These are phyloP conservation scores for Sarcocystis neurona DNA, from an alignment of 169 alveolate species.

Conservation along the genomic window DNA sequence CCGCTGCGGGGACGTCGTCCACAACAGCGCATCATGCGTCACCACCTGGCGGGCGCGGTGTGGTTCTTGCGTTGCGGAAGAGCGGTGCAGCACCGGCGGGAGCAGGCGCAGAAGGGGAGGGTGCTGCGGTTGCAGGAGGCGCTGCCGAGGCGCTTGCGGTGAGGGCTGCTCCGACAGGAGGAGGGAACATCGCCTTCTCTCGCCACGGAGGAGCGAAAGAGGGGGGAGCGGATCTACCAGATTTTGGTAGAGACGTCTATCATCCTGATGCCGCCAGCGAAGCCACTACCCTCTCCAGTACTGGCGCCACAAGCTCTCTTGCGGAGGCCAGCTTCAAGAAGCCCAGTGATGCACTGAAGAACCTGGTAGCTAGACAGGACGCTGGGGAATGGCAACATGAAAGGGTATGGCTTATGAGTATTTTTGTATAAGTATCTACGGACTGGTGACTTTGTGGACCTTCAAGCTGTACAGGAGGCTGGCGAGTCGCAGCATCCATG, in stretches of 20 bases:
- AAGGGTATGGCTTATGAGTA: background rate
- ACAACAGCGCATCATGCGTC: no score
- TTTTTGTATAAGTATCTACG: background rate
- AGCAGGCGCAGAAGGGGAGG: no score
- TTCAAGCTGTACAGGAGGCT: no score
- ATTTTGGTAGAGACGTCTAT: background rate
- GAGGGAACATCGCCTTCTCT: background rate
- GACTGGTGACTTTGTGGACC: no score
- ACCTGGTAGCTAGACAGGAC: background rate
- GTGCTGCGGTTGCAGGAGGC: no score
- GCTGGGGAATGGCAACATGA: conserved; percentile 4
- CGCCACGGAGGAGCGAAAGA: background rate
- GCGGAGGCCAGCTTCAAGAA: background rate
- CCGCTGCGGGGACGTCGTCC: no score
- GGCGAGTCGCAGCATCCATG: no score
- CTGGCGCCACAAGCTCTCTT: no score
- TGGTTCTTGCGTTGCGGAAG: no score
- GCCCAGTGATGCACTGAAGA: background rate
- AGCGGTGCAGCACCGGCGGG: no score
- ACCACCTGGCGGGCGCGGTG: no score
- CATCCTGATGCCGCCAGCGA: background rate
- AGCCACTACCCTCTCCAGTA: background rate
- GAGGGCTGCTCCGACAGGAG: background rate
- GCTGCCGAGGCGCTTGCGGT: no score
- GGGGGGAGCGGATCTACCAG: background rate